These are phyloP conservation scores for Termitomyces sp. DNA, from an alignment of 768 basidiomycete species.

Conservation along the genomic window DNA sequence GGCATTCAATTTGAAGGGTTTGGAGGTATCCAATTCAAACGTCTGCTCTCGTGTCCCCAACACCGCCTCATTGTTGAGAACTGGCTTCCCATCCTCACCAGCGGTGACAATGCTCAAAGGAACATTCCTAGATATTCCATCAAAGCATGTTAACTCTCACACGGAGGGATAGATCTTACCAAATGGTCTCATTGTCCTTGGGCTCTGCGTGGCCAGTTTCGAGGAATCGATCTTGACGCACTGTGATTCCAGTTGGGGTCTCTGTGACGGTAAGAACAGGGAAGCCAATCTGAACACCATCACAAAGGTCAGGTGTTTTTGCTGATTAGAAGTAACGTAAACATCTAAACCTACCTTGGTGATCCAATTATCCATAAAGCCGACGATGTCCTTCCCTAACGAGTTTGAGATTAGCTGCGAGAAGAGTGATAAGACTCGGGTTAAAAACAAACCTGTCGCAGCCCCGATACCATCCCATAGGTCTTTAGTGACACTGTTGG, in stretches of 20 bases:
- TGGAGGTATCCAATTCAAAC: constrained; percentile 69
- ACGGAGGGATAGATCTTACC: constrained; percentile 38
- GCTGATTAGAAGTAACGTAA: neutral
- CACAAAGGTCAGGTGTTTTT: constrained; percentile 28
- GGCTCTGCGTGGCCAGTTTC: constrained; percentile 76
- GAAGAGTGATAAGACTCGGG: neutral
- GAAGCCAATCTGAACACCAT: constrained; percentile 55
- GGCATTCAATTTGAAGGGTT: constrained; percentile 87
- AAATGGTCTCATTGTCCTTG: constrained; percentile 85
- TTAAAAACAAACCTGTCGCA: constrained; percentile 48
- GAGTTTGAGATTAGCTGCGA: neutral
- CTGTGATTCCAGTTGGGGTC: constrained; percentile 60
- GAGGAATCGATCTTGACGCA: constrained; percentile 91
- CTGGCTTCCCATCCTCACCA: constrained; percentile 52
- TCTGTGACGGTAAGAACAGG: constrained; percentile 89
- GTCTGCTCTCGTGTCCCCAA: constrained; percentile 66
- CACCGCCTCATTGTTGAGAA: constrained; percentile 58
- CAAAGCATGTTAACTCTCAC: neutral
- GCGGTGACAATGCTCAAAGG: constrained; percentile 73
- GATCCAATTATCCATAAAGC: constrained; percentile 91
- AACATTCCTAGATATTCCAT: constrained; percentile 53
- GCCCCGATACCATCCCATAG: constrained; percentile 83
- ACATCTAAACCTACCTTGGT: constrained; percentile 47
- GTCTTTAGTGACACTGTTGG: constrained; percentile 80
- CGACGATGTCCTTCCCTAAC: constrained; percentile 61